Conservation (phyloP, 83 land plant genomes). For the Picea engelmannii region DNA sequence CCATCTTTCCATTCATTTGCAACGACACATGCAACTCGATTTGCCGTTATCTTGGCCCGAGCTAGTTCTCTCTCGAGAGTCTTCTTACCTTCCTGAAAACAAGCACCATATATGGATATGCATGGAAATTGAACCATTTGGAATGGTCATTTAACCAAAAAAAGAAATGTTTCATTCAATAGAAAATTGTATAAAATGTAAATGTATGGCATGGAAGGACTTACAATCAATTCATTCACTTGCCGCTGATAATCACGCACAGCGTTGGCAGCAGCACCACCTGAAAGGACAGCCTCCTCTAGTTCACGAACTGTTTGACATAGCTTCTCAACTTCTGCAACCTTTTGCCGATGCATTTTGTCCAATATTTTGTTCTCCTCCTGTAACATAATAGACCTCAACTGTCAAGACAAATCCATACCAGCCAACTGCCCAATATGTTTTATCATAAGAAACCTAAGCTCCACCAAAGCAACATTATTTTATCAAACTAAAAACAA, state of each 20-base stretch:
- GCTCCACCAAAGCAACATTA: not conserved
- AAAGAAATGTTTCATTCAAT: not conserved
- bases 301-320: slow-evolving; percentile 87
- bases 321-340: slow-evolving; percentile 94
- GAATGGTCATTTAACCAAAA: not conserved
- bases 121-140: not conserved
- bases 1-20: slow-evolving; percentile 94
- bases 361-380: slow-evolving; percentile 95
- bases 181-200: not conserved
- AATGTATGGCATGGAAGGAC: not conserved
- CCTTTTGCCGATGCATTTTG: slow-evolving; percentile 94
- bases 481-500: not conserved
- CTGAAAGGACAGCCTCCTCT: slow-evolving; percentile 93
- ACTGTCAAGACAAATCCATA: not conserved
- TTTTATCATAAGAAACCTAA: not conserved
- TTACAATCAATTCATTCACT: slow-evolving; percentile 80
- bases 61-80: slow-evolving; percentile 89
- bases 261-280: slow-evolving; percentile 97
- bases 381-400: slow-evolving; percentile 27
- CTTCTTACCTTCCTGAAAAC: slow-evolving; percentile 76
- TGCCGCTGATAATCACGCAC: slow-evolving; percentile 90
- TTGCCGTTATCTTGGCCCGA: slow-evolving; percentile 86
- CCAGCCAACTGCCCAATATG: not conserved
- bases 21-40: slow-evolving; percentile 66
- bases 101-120: too few species aligned